These are phyloP conservation scores for Aureobasidium musti DNA, from an alignment of 2,329 filamentous ascomycete genomes.

Conservation along the genomic window DNA sequence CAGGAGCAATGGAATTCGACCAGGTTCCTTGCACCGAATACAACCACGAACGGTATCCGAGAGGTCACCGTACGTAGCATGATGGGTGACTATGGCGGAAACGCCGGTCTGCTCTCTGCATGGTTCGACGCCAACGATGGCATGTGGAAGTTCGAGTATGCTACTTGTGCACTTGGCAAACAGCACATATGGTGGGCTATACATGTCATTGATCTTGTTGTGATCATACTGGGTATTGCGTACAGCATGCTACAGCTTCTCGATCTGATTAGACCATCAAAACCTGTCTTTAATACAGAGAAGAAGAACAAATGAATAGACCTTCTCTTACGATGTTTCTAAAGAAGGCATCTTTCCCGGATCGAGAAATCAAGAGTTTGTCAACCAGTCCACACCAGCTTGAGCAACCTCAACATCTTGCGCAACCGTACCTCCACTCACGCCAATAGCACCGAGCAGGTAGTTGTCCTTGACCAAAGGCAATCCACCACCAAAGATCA, in stretches of 20 bases:
- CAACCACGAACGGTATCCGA: conserved; percentile 60
- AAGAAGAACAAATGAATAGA: neutral
- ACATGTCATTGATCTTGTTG: conserved; percentile 68
- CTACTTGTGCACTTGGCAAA: conserved; percentile 73
- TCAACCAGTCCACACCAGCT: conserved; percentile 28
- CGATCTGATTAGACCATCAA: neutral
- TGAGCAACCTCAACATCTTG: conserved; percentile 36
- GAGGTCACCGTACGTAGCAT: conserved; percentile 95
- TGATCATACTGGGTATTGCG: conserved; percentile 40
- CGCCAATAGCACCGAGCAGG: conserved; percentile 38
- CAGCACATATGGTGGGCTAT: conserved; percentile 96
- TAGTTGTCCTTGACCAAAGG: conserved; percentile 36
- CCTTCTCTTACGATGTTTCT: neutral
- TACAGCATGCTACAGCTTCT: neutral
- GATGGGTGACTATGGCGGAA: conserved; percentile 97
- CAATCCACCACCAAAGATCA: conserved; percentile 38
- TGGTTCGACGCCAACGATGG: conserved; percentile 73
- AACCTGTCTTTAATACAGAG: neutral
- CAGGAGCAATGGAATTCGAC: conserved; percentile 41
- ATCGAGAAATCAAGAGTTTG: neutral
- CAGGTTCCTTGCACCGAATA: conserved; percentile 31
- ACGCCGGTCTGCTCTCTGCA: conserved; percentile 80
- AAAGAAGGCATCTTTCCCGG: neutral
- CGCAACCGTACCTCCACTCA: conserved; percentile 38
- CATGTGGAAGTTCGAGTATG: conserved; percentile 82